Evolutionary conservation across 2,329 filamentous ascomycete genomes (phyloP).

Genomic region (Coniochaeta sp.): DNA sequence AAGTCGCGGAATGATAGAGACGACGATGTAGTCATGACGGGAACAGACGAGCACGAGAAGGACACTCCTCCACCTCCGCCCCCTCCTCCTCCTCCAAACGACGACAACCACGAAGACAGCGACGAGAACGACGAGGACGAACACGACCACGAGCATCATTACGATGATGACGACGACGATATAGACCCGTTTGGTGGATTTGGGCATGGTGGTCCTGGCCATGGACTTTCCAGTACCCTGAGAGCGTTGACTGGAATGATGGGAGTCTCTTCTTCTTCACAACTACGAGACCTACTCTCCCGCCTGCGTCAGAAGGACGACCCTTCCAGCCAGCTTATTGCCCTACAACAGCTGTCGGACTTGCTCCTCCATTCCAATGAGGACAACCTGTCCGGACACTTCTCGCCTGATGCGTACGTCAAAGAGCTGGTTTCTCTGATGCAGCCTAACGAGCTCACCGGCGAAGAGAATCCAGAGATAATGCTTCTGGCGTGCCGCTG

Average conservation of each 20-base stretch:
- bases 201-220: slow-evolving; percentile 53
- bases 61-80: slow-evolving; percentile 34
- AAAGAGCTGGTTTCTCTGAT: slow-evolving; percentile 90
- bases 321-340: slow-evolving; percentile 80
- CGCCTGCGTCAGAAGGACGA: slow-evolving; percentile 80
- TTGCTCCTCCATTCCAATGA: slow-evolving; percentile 92
- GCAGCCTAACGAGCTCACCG: slow-evolving; percentile 76
- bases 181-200: slow-evolving; percentile 60
- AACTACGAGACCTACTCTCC: slow-evolving; percentile 69
- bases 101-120: slow-evolving; percentile 31
- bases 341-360: slow-evolving; percentile 87
- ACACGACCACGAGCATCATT: slow-evolving; percentile 41
- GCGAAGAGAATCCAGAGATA: slow-evolving; percentile 89
- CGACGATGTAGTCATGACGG: slow-evolving; percentile 65
- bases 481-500: slow-evolving; percentile 96
- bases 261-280: slow-evolving; percentile 68
- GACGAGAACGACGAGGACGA: slow-evolving; percentile 52
- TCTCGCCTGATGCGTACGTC: slow-evolving; percentile 88
- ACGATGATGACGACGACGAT: slow-evolving; percentile 51
- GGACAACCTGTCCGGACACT: slow-evolving; percentile 91
- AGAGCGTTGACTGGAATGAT: slow-evolving; percentile 88
- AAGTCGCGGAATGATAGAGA: slow-evolving; percentile 46
- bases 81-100: slow-evolving; percentile 32
- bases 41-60: slow-evolving; percentile 50
- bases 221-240: slow-evolving; percentile 71